These are phyloP conservation scores for Elaphomyces granulatus DNA, from an alignment of 495 filamentous ascomycete genomes.

Conservation along the genomic window DNA sequence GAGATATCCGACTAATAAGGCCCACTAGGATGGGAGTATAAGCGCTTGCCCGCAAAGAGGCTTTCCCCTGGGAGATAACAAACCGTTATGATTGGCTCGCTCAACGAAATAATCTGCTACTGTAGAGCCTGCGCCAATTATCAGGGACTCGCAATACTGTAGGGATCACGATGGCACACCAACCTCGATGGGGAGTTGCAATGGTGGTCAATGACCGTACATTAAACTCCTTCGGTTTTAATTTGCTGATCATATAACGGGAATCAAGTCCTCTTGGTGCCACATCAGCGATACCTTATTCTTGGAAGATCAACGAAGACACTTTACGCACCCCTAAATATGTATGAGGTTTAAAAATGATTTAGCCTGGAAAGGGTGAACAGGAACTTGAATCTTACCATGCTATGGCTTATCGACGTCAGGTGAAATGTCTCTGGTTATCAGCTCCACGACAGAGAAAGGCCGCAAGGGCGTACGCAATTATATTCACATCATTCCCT, in stretches of 20 bases:
- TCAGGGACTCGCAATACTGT: neutral
- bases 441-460: conserved; percentile 1
- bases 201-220: conserved; percentile 75
- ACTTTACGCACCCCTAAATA: conserved; percentile 32
- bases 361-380: neutral
- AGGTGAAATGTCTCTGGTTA: conserved; percentile 4
- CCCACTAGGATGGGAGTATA: too few relatives aligned
- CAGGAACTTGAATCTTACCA: conserved; percentile 41
- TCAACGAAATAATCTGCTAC: conserved; percentile 78
- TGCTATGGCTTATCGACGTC: conserved; percentile 58
- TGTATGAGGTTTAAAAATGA: conserved; percentile 3
- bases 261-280: conserved; percentile 66
- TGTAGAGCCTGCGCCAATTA: conserved; percentile 39
- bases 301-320: neutral
- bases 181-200: conserved; percentile 75
- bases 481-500: conserved; percentile 72
- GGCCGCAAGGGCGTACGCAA: conserved; percentile 52
- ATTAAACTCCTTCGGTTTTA: conserved; percentile 56
- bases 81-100: conserved; percentile 41
- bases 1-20: too few relatives aligned
- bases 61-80: too few relatives aligned
- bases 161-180: too few relatives aligned
- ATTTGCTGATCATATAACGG: conserved; percentile 77
- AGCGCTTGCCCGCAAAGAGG: too few relatives aligned
- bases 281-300: conserved; percentile 10